A percentile compares a stretch with the other conserved stretches of the same genome.
Conservation (phyloP, 192 early-diverging fungal species). For the Backusella tarrabulga region DNA sequence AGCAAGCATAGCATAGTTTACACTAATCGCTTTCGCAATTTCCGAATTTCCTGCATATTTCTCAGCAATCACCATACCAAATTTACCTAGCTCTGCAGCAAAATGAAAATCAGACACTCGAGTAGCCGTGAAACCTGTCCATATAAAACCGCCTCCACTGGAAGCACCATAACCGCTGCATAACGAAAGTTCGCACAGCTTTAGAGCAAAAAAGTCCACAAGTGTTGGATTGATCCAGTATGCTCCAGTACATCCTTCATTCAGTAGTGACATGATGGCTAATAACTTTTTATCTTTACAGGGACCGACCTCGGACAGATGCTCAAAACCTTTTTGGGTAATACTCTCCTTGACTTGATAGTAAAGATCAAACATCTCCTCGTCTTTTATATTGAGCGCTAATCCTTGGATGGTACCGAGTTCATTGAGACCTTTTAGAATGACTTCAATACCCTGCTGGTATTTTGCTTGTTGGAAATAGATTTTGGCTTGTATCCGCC, state of each 20-base stretch:
- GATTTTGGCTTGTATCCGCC: constrained; percentile 16
- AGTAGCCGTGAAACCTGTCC: constrained; percentile 17
- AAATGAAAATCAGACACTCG: constrained; percentile 12
- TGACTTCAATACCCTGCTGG: constrained; percentile 9
- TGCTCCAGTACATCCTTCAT: constrained; percentile 24
- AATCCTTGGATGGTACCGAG: neutral
- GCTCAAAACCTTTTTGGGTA: neutral
- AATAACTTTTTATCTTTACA: constrained; percentile 15
- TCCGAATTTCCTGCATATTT: constrained; percentile 25
- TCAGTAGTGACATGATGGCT: constrained; percentile 22
- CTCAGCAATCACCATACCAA: constrained; percentile 20
- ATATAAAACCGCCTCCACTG: constrained; percentile 21
- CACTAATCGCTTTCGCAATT: constrained; percentile 16
- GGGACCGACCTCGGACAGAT: neutral
- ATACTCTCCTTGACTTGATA: neutral
- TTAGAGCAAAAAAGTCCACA: constrained; percentile 19
- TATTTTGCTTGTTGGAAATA: constrained; percentile 24
- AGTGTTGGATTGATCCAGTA: constrained; percentile 25
- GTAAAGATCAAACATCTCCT: neutral
- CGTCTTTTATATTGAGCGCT: neutral
- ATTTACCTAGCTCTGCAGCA: constrained; percentile 12
- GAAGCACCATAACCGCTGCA: constrained; percentile 10
- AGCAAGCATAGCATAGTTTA: constrained; percentile 18
- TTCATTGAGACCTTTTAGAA: constrained; percentile 11
- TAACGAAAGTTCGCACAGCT: constrained; percentile 15